Conservation (phyloP, 129 eudicot species). For the Flaveria trinervia region DNA sequence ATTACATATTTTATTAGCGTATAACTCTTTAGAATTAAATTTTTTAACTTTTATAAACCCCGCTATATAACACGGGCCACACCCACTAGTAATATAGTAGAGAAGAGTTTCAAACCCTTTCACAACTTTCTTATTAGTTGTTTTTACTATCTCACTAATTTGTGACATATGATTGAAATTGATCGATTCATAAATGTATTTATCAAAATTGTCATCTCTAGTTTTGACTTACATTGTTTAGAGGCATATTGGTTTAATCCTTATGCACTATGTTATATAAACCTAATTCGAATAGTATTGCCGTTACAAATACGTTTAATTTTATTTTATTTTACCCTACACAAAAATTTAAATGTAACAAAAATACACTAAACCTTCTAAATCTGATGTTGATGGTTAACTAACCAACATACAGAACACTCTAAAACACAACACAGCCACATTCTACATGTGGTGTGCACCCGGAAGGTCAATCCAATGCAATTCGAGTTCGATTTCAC, state of each 20-base stretch:
- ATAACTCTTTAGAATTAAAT: too few species aligned
- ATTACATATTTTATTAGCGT: too few species aligned
- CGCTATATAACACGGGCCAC: too few species aligned
- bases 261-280: neutral
- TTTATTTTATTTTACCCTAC: neutral
- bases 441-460: slow-evolving; percentile 20
- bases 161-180: too few species aligned
- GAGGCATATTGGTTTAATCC: neutral
- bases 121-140: too few species aligned
- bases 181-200: too few species aligned
- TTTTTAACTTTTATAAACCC: too few species aligned
- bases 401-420: slow-evolving; percentile 13
- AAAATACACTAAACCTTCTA: neutral
- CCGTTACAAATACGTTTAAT: neutral
- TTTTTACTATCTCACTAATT: too few species aligned
- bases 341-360: neutral
- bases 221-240: neutral
- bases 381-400: slow-evolving; percentile 13
- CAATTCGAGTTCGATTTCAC: slow-evolving; percentile 60
- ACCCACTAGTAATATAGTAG: too few species aligned
- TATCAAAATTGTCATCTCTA: too few species aligned
- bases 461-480: slow-evolving; percentile 59
- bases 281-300: neutral
- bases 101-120: too few species aligned
- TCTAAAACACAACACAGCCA: slow-evolving; percentile 21